phyloP scores from a whole-genome alignment of 176 grass and related monocot species.

The Zizania latifolia region DNA sequence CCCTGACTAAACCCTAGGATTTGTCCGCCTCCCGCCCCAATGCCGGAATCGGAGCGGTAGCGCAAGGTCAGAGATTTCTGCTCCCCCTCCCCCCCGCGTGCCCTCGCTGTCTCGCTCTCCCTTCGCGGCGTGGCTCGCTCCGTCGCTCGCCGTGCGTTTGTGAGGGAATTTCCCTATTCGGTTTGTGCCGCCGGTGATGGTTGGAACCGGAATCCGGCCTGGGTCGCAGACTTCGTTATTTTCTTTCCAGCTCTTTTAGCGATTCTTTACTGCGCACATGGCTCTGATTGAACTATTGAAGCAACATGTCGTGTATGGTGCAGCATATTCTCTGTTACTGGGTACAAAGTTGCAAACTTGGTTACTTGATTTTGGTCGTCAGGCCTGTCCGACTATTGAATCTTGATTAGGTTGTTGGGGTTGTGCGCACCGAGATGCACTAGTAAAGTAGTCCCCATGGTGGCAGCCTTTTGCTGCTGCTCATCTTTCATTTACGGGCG shows the following conservation, averaged over 20 bases:
- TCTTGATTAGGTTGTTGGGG: background rate
- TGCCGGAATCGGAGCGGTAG: background rate
- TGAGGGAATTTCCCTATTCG: background rate
- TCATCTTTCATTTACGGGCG: constrained; percentile 1
- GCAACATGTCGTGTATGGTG: no score
- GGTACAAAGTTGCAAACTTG: background rate
- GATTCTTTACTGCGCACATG: background rate
- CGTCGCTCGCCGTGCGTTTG: background rate
- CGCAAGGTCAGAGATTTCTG: constrained; percentile 3
- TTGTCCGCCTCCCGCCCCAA: background rate
- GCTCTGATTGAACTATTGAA: constrained; percentile 2
- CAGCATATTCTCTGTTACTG: background rate
- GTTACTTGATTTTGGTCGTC: background rate
- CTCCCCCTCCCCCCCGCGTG: background rate
- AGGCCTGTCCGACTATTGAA: no score
- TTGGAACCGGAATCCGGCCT: background rate
- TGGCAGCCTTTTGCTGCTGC: background rate
- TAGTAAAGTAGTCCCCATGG: background rate
- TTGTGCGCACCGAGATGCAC: background rate
- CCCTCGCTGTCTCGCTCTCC: background rate
- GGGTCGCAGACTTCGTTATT: background rate
- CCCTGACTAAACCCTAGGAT: constrained; percentile 29
- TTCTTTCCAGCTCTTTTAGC: background rate
- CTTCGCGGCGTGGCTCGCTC: background rate
- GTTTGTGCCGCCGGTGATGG: background rate